Evolutionary conservation across 345 rosid species (phyloP), one percentile per base, ranked within the genome.

Genomic region (Triadica sebifera): DNA sequence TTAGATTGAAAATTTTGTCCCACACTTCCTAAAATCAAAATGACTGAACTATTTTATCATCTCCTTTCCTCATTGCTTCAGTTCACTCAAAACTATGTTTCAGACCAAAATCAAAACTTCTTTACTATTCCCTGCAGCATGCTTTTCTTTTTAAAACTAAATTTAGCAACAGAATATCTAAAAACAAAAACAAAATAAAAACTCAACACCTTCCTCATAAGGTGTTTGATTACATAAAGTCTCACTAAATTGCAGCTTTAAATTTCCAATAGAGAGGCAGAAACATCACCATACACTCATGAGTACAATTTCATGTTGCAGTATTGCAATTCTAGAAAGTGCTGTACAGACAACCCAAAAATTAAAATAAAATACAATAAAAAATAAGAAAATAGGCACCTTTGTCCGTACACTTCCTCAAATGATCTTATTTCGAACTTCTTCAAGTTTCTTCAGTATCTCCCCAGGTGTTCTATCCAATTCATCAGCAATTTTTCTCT

Each of bases 381-480:
- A 29, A 1, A 29, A 29, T 29, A 38, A 49, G 47, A 49, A 34
- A 22, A 53, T 49, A n/a, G 8, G 66, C 71, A 77, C 71, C 71
- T 77, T 71, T 46, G 13, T 55, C 34, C 34, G 71, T 4, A n/a
- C 22, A 58, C 58, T 63, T 74, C 70, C 65, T 85, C 68, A 91
- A 38, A 95, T 83, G 13, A 93, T 93, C 83, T 89, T 95, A 59
- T 95, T 95, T 76, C 97, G 84, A 53, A 80, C 86, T 79, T 93
- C 99, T 82, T 95, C 98, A 15, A 95, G 97, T 90, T 91, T 95
- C 92, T 95, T 95, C 76, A 95, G 82, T 64, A 95, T 95, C 89
- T 95, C 99, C 0, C 92, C 94, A 25, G 99, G 98, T 51, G 94
- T 93, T 76, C 97, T 89, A 74, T 95, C 99, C 88, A 93, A 71